Conservation (phyloP, 352 stramenopile genomes). For the Plasmopara viticola region DNA sequence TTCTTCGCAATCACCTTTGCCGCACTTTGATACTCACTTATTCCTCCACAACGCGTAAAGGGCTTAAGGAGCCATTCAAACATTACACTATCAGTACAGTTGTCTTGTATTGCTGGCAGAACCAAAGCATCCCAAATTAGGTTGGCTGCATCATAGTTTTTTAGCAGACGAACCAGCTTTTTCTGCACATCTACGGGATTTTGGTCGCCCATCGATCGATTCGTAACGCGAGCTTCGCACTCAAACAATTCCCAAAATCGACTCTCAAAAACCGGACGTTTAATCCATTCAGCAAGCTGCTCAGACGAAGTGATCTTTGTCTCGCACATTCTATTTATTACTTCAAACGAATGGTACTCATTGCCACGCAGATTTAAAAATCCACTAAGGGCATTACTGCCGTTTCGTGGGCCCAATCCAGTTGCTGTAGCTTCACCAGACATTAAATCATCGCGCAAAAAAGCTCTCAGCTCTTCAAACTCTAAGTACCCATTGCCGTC, state of each 20-base stretch:
- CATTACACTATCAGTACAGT: conserved; percentile 30
- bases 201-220: conserved; percentile 32
- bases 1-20: conserved; percentile 58
- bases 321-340: conserved; percentile 53
- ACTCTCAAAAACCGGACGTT: conserved; percentile 35
- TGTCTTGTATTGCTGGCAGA: conserved; percentile 32
- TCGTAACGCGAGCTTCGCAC: conserved; percentile 41
- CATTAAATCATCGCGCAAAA: conserved; percentile 46
- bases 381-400: conserved; percentile 42
- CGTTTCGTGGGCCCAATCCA: conserved; percentile 18
- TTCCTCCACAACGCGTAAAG: conserved; percentile 56
- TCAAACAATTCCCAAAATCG: conserved; percentile 64
- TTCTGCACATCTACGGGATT: conserved; percentile 58
- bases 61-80: conserved; percentile 55
- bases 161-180: conserved; percentile 62
- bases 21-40: conserved; percentile 65
- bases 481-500: conserved; percentile 88
- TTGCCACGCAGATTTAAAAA: conserved; percentile 61
- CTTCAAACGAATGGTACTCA: conserved; percentile 59
- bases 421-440: conserved; percentile 18
- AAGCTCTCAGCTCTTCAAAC: conserved; percentile 92
- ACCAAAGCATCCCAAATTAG: conserved; percentile 56
- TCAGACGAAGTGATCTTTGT: conserved; percentile 41
- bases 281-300: conserved; percentile 45
- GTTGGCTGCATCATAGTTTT: conserved; percentile 65